Base-by-base conservation (phyloP, 2,329 filamentous ascomycete genomes). In the Hypomyces rosellus region DNA sequence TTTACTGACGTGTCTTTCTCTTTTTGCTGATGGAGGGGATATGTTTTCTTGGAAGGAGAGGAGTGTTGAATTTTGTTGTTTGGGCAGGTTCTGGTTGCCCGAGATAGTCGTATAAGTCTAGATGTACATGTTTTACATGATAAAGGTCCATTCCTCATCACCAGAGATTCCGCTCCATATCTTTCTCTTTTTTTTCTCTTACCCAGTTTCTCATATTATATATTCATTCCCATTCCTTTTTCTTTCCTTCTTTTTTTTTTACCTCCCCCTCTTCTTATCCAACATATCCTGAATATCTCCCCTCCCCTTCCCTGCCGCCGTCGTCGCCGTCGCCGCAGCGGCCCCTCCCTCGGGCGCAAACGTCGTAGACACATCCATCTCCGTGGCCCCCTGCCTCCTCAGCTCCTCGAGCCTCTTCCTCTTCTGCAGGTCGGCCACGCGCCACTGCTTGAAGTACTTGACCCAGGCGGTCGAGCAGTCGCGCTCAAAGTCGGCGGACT, bases 371-470 rank as follows among this genome's bases (percentile, higher is more conserved):
- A 72, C 68, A 13, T 68, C 67, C 65, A 88, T 76, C 68, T 79
- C 76, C 56, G 78, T 74, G 12, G 86, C 88, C 55, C 87, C 86
- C 66, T 92, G 85, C 43, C 76, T 78, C 65, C 86, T 78, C 60
- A 96, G 80, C 64, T 82, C 81, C 61, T 86, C 85, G 57, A 96
- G 74, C 20, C 89, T 86, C 70, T 84, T 76, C 63, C 88, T 85
- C 70, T 92, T 89, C 61, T 95, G 88, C 63, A 88, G 80, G 60
- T 99, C 93, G 71, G 95, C 92, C 34, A 97, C 89, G 62, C 93
- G 80, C 72, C 90, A 87, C 70, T 96, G 91, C 76, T 97, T 96
- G 73, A 99, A 99, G 70, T 99, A 97, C 71, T 90, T 89, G 54
- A 96, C 93, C 93, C 93, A 99, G 65, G 90, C 91, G 52, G 76